phyloP scores from a whole-genome alignment of 1,139 yeast species.

The Kodamaea sp. region DNA sequence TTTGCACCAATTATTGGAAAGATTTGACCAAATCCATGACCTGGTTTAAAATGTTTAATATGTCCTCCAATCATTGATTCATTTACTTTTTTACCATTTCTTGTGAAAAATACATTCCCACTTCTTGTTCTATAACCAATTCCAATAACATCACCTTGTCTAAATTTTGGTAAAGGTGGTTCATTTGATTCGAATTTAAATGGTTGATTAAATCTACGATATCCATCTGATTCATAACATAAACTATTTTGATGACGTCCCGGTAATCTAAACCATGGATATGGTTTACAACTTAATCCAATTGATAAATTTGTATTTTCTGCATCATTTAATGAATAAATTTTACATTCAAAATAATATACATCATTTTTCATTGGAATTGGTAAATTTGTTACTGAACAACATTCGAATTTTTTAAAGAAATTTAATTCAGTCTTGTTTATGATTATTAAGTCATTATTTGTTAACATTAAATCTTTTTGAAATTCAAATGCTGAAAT shows the following conservation, averaged over 20 bases:
- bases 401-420: constrained; percentile 65
- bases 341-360: constrained; percentile 84
- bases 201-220: constrained; percentile 50
- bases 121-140: constrained; percentile 59
- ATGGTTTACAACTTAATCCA: constrained; percentile 50
- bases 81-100: constrained; percentile 65
- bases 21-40: constrained; percentile 35
- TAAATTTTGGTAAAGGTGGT: constrained; percentile 44
- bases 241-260: constrained; percentile 52
- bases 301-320: constrained; percentile 41
- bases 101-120: constrained; percentile 64
- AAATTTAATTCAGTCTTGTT: constrained; percentile 79
- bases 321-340: constrained; percentile 53
- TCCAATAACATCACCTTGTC: constrained; percentile 65
- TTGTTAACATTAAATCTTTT: constrained; percentile 61
- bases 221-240: constrained; percentile 51
- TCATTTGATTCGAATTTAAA: constrained; percentile 31
- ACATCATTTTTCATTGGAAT: constrained; percentile 83
- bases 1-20: constrained; percentile 55
- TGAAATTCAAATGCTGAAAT: constrained; percentile 90
- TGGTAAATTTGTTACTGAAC: constrained; percentile 82
- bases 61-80: constrained; percentile 72
- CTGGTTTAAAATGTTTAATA: constrained; percentile 42
- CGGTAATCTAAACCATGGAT: constrained; percentile 58
- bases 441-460: constrained; percentile 58